A percentile compares a stretch with the other conserved stretches of the same genome.
These are phyloP conservation scores for Annona cherimola DNA, from an alignment of 164 flowering plant species.

Conservation along the genomic window DNA sequence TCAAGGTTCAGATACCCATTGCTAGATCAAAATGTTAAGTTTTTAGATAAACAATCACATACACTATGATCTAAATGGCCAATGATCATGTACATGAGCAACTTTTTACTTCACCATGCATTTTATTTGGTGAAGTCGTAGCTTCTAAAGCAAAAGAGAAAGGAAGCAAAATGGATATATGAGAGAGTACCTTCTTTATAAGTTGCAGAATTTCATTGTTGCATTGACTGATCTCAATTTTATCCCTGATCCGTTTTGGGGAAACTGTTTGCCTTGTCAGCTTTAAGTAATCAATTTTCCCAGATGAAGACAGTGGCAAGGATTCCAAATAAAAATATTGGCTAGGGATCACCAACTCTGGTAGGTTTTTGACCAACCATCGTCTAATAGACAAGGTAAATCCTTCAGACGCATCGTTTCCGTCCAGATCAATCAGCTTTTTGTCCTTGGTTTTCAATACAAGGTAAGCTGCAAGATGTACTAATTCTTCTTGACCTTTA, in stretches of 20 bases:
- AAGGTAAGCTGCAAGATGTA: slow-evolving; percentile 51
- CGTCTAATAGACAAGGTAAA: slow-evolving; percentile 36
- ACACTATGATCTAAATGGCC: too few species aligned
- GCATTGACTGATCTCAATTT: slow-evolving; percentile 14
- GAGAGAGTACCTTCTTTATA: slow-evolving; percentile 48
- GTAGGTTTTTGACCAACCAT: slow-evolving; percentile 62
- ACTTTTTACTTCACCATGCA: too few species aligned
- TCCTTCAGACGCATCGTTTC: slow-evolving; percentile 10
- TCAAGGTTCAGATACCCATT: too few species aligned
- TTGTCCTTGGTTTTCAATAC: slow-evolving; percentile 28
- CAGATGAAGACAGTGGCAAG: slow-evolving; percentile 66
- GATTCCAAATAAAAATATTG: slow-evolving; percentile 39
- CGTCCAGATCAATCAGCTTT: neutral
- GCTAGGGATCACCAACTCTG: slow-evolving; percentile 58
- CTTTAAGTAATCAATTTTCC: slow-evolving; percentile 65
- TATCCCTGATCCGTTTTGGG: slow-evolving; percentile 10
- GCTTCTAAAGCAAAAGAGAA: neutral
- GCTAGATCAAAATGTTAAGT: too few species aligned
- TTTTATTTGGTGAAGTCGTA: neutral
- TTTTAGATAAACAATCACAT: too few species aligned
- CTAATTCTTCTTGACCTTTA: slow-evolving; percentile 32
- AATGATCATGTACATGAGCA: too few species aligned
- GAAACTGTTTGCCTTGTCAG: slow-evolving; percentile 25
- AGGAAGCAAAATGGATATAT: neutral
- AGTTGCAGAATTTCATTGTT: slow-evolving; percentile 30